phyloP scores from a whole-genome alignment of 164 flowering plant species.

The Magnolia kwangsiensis region DNA sequence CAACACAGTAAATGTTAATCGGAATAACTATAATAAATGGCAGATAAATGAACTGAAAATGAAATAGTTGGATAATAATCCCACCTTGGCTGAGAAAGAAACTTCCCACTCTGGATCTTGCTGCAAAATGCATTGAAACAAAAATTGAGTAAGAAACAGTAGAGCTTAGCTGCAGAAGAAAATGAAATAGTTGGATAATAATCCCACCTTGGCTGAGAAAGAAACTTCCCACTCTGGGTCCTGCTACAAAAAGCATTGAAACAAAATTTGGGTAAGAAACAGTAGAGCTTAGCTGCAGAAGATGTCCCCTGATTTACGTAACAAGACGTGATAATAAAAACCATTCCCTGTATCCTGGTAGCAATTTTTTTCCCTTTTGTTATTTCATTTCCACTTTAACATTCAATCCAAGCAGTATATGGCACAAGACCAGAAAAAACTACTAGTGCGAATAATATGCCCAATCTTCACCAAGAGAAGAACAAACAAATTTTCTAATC shows the following conservation, averaged over 20 bases:
- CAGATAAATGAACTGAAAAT: not conserved
- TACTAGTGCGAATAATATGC: not conserved
- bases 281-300: not conserved
- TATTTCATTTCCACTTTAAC: no score
- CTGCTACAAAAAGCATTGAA: not conserved
- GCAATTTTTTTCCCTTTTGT: no score
- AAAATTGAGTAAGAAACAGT: not conserved
- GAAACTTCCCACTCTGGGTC: slow-evolving; percentile 3
- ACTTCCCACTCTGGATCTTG: slow-evolving; percentile 1
- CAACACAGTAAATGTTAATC: not conserved
- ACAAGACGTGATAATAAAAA: not conserved
- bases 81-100: not conserved
- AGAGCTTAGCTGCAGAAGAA: not conserved
- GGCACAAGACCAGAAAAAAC: not conserved
- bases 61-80: not conserved
- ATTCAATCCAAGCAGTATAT: no score
- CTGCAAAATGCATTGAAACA: not conserved
- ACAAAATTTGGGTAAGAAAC: not conserved
- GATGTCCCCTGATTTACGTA: not conserved
- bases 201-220: not conserved
- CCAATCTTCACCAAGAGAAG: not conserved
- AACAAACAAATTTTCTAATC: not conserved
- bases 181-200: not conserved
- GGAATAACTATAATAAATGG: not conserved
- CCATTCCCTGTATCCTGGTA: no score